A percentile compares a stretch with the other conserved stretches of the same genome.
Evolutionary conservation across 2,329 filamentous ascomycete species (phyloP).

Genomic region (Aspergillus niger): DNA sequence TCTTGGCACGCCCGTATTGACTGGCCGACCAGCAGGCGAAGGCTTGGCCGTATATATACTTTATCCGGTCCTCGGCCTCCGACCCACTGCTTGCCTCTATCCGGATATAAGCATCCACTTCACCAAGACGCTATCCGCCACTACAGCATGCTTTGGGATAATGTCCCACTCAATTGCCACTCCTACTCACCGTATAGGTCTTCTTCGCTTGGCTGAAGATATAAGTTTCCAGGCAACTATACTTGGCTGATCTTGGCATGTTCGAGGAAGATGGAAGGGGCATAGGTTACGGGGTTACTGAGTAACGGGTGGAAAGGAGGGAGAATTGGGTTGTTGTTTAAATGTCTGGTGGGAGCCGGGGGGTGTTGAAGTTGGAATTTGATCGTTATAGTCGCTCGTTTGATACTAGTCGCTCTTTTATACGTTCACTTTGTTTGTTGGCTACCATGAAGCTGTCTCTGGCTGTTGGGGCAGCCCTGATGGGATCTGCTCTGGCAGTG

Average conservation of each 20-base stretch:
- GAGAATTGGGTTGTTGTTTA: no score
- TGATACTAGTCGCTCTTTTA: not conserved
- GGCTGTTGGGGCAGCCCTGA: conserved; percentile 40
- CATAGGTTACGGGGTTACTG: no score
- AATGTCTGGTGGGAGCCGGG: no score
- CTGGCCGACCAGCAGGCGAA: no score
- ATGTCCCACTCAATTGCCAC: not conserved
- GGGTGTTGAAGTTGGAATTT: no score
- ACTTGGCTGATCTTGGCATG: no score
- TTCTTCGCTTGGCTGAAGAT: no score
- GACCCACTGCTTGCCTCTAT: not conserved
- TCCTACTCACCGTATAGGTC: not conserved
- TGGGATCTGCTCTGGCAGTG: conserved; percentile 52
- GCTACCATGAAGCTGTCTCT: conserved; percentile 22
- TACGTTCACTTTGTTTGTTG: not conserved
- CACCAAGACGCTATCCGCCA: conserved; percentile 1
- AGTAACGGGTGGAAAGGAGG: no score
- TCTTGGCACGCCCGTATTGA: no score
- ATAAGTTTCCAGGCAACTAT: not conserved
- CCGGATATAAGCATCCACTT: conserved; percentile 11
- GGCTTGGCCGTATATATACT: not conserved
- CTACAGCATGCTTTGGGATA: not conserved
- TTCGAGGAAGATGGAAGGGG: no score
- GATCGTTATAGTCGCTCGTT: not conserved
- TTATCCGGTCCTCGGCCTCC: not conserved